These are phyloP conservation scores for Plasmopara halstedii DNA, from an alignment of 352 stramenopile species.

Conservation along the genomic window DNA sequence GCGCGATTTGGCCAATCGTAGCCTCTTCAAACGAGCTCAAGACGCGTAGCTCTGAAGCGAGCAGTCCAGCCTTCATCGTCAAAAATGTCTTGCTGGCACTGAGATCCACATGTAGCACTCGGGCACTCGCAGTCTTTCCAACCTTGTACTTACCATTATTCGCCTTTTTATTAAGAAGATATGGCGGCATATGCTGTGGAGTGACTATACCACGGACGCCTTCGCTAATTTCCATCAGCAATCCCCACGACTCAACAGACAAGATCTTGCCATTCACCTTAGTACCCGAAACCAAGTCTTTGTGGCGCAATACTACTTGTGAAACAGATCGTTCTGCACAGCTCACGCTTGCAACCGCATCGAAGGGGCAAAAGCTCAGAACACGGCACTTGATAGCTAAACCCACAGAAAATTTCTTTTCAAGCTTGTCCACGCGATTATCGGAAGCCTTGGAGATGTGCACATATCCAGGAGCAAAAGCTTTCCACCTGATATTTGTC, in stretches of 20 bases:
- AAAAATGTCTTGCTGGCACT: conserved; percentile 91
- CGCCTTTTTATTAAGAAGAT: conserved; percentile 54
- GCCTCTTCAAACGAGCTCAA: conserved; percentile 74
- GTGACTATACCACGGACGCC: conserved; percentile 72
- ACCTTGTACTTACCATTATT: conserved; percentile 72
- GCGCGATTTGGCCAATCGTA: conserved; percentile 57
- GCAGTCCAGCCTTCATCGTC: conserved; percentile 83
- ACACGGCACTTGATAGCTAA: conserved; percentile 62
- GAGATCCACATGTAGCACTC: conserved; percentile 77
- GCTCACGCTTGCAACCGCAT: conserved; percentile 76
- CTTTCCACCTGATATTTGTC: conserved; percentile 65
- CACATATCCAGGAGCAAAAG: conserved; percentile 75
- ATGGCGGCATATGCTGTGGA: conserved; percentile 67
- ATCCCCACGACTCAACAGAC: conserved; percentile 72
- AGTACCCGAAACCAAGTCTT: conserved; percentile 63
- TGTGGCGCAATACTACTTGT: conserved; percentile 72
- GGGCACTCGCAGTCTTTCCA: conserved; percentile 66
- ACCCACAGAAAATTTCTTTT: conserved; percentile 77
- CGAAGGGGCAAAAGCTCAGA: conserved; percentile 79
- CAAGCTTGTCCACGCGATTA: conserved; percentile 78
- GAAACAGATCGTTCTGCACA: conserved; percentile 70
- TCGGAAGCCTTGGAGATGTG: conserved; percentile 86
- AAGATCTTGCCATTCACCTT: conserved; percentile 78
- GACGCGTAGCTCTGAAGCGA: conserved; percentile 67
- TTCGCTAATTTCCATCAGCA: conserved; percentile 82